phyloP scores from a whole-genome alignment of 345 rosid species.

The Corchorus capsularis region DNA sequence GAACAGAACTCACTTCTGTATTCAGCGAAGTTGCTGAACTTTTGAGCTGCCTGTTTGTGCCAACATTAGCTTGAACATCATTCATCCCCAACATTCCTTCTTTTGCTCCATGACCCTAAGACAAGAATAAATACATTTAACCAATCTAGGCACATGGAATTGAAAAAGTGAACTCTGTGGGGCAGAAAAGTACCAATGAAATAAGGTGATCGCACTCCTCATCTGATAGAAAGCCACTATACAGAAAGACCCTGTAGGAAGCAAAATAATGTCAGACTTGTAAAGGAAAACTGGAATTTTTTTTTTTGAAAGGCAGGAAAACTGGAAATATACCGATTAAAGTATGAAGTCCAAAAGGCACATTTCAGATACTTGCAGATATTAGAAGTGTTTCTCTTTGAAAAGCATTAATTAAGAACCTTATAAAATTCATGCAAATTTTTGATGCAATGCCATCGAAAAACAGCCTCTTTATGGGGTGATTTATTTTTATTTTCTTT shows the following conservation, averaged over 20 bases:
- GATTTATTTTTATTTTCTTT: not conserved
- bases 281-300: constrained; percentile 8
- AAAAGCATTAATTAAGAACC: constrained; percentile 3
- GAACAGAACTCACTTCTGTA: constrained; percentile 42
- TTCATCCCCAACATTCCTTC: constrained; percentile 23
- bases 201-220: constrained; percentile 82
- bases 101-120: constrained; percentile 40
- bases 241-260: constrained; percentile 69
- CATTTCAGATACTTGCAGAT: not conserved
- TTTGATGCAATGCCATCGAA: not conserved
- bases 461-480: not conserved
- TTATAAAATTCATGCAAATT: constrained; percentile 7
- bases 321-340: constrained; percentile 2
- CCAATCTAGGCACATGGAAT: constrained; percentile 3
- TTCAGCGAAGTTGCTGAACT: constrained; percentile 38
- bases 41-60: constrained; percentile 32
- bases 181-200: constrained; percentile 51
- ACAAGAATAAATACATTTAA: constrained; percentile 19
- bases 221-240: constrained; percentile 60
- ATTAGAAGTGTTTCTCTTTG: not conserved
- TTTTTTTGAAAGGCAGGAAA: too few species aligned
- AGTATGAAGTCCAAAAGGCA: not conserved
- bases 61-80: constrained; percentile 30
- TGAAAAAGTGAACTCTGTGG: not conserved
- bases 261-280: constrained; percentile 31